Evolutionary conservation across 2,329 filamentous ascomycete genomes (phyloP).

Genomic region (Paecilomyces sp.): DNA sequence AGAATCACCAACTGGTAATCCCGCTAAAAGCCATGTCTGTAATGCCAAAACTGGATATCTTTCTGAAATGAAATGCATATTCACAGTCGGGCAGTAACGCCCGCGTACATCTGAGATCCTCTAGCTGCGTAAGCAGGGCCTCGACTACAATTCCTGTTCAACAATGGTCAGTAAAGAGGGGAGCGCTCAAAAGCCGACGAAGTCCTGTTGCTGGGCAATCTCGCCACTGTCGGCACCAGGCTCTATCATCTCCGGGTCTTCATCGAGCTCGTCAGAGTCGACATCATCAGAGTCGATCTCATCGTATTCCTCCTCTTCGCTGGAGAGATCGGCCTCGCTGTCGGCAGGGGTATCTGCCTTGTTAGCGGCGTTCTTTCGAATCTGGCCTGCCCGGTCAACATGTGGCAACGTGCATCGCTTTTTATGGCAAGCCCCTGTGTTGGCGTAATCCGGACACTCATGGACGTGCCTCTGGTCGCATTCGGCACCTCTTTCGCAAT

Average conservation of each 20-base stretch:
- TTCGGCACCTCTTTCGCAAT: conserved; percentile 71
- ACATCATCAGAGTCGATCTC: conserved; percentile 60
- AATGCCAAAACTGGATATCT: not conserved
- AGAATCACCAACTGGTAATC: not conserved
- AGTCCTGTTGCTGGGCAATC: conserved; percentile 48
- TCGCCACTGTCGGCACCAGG: conserved; percentile 36
- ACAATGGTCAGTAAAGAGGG: not conserved
- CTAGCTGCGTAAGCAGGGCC: not conserved
- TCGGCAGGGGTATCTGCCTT: conserved; percentile 31
- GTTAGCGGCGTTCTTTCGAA: conserved; percentile 51
- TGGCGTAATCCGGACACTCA: conserved; percentile 94
- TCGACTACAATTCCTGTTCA: not conserved
- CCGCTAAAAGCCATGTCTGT: not conserved
- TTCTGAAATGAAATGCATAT: not conserved
- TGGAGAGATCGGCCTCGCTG: conserved; percentile 64
- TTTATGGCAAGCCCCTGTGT: conserved; percentile 74
- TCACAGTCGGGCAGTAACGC: not conserved
- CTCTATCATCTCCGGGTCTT: conserved; percentile 32
- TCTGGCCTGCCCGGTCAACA: conserved; percentile 77
- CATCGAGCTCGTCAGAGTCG: conserved; percentile 56
- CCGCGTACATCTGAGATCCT: not conserved
- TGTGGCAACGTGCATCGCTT: conserved; percentile 80
- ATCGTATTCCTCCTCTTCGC: conserved; percentile 63
- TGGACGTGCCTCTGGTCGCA: conserved; percentile 81
- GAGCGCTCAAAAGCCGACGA: conserved; percentile 37